A percentile compares a stretch with the other conserved stretches of the same genome.
Conservation (phyloP, 2,329 filamentous ascomycete genomes). For the Fusarium torulosum region DNA sequence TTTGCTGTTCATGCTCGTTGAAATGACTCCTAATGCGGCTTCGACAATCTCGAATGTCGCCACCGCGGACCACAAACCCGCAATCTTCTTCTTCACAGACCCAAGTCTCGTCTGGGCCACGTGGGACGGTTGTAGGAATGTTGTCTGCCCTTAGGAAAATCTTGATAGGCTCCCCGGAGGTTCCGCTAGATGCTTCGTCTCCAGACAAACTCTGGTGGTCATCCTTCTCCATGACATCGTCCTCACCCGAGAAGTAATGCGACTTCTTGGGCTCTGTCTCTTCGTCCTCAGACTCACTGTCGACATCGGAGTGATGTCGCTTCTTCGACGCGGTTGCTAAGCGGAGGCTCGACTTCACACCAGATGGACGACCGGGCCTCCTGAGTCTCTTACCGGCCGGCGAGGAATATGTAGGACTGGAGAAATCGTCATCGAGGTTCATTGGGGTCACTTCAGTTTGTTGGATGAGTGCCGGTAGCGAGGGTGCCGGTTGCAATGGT, state of each 20-base stretch:
- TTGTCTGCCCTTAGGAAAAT: constrained; percentile 64
- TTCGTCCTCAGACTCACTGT: constrained; percentile 56
- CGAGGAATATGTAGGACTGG: constrained; percentile 40
- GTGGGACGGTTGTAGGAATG: constrained; percentile 62
- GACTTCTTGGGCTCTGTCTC: constrained; percentile 53
- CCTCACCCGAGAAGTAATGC: constrained; percentile 50
- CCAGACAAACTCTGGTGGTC: constrained; percentile 37
- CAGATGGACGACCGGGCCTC: constrained; percentile 55
- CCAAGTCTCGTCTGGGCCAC: constrained; percentile 74
- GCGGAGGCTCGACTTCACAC: constrained; percentile 61
- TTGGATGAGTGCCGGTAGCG: background rate
- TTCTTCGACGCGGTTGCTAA: constrained; percentile 59
- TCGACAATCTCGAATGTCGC: constrained; percentile 67
- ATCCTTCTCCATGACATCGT: constrained; percentile 52
- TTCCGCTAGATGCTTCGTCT: constrained; percentile 34
- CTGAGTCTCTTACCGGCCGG: constrained; percentile 53
- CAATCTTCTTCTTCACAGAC: constrained; percentile 74
- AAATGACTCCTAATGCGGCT: constrained; percentile 72
- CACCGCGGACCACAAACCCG: constrained; percentile 71
- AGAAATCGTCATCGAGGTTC: constrained; percentile 26
- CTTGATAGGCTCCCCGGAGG: constrained; percentile 51
- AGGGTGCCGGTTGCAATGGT: constrained; percentile 15
- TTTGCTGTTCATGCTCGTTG: constrained; percentile 68
- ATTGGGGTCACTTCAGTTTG: constrained; percentile 9
- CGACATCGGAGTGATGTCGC: constrained; percentile 56